Conservation (phyloP, 345 rosid genomes). For the Abelmoschus esculentus region DNA sequence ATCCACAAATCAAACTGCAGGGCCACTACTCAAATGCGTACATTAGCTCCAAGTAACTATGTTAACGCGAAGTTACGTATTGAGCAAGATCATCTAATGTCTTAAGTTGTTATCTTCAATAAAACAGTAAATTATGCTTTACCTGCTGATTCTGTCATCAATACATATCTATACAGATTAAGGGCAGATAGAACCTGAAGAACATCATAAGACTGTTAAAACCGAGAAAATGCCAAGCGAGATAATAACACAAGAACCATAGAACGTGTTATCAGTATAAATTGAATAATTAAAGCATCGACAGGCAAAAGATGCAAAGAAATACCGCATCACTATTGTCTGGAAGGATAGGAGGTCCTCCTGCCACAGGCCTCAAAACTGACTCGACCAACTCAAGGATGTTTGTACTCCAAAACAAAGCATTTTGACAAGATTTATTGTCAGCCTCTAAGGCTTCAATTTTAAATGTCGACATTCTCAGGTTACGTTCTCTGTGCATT, state of each 20-base stretch:
- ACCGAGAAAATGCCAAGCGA: not conserved
- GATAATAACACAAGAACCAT: not conserved
- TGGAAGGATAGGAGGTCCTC: slow-evolving; percentile 83
- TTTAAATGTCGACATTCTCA: slow-evolving; percentile 15
- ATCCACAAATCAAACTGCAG: not conserved
- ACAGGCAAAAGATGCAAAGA: slow-evolving; percentile 5
- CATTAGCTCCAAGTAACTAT: not conserved
- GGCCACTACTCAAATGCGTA: not conserved
- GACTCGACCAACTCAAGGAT: slow-evolving; percentile 64
- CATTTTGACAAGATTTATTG: slow-evolving; percentile 16
- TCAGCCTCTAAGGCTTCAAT: slow-evolving; percentile 17
- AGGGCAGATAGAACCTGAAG: slow-evolving; percentile 78
- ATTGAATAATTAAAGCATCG: not conserved
- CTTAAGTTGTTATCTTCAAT: slow-evolving; percentile 1
- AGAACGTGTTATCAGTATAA: not conserved
- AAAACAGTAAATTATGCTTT: slow-evolving; percentile 10
- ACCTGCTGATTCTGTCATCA: slow-evolving; percentile 64
- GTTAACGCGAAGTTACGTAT: not conserved
- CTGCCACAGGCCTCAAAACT: slow-evolving; percentile 63
- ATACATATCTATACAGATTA: slow-evolving; percentile 68
- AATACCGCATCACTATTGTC: slow-evolving; percentile 73
- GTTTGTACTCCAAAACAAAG: slow-evolving; percentile 34
- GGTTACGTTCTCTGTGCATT: slow-evolving; percentile 31
- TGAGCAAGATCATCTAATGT: not conserved
- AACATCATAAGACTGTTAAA: slow-evolving; percentile 8